A percentile compares a stretch with the other conserved stretches of the same genome.
These are phyloP conservation scores for Daldinia sp. DNA, from an alignment of 2,329 filamentous ascomycete species.

Conservation along the genomic window DNA sequence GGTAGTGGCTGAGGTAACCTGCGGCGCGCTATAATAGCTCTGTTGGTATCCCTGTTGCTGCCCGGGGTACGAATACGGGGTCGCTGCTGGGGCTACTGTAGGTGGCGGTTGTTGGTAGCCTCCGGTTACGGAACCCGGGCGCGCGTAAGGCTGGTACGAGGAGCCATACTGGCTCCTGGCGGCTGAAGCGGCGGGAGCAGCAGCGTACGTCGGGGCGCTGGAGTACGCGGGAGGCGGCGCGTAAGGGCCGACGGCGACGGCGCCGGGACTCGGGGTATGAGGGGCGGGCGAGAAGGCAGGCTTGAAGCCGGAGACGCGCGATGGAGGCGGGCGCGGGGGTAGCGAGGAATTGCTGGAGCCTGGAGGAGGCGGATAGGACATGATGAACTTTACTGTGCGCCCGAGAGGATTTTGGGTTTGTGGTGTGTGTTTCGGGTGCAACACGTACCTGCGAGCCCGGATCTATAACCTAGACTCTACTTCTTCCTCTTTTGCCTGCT, in stretches of 20 bases:
- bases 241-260: slow-evolving; percentile 44
- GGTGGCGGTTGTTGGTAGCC: slow-evolving; percentile 27
- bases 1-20: slow-evolving; percentile 46
- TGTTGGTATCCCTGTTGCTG: slow-evolving; percentile 46
- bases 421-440: slow-evolving; percentile 44
- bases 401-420: slow-evolving; percentile 37
- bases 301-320: slow-evolving; percentile 57
- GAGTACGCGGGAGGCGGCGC: slow-evolving; percentile 52
- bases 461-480: slow-evolving; percentile 3
- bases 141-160: slow-evolving; percentile 51
- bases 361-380: slow-evolving; percentile 89
- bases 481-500: slow-evolving; percentile 30
- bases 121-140: slow-evolving; percentile 34
- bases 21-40: slow-evolving; percentile 47
- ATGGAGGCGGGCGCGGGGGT: slow-evolving; percentile 78
- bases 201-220: slow-evolving; percentile 48
- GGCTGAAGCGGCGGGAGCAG: slow-evolving; percentile 48
- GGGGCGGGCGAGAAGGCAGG: slow-evolving; percentile 58
- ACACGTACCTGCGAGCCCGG: slow-evolving; percentile 61
- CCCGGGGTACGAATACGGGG: slow-evolving; percentile 44
- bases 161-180: slow-evolving; percentile 53
- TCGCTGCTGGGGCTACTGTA: slow-evolving; percentile 10
- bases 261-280: slow-evolving; percentile 45
- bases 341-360: slow-evolving; percentile 70
- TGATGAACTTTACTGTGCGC: slow-evolving; percentile 68